Base-by-base conservation (phyloP, 116 monocot species). In the Papilionanthe hybrid region DNA sequence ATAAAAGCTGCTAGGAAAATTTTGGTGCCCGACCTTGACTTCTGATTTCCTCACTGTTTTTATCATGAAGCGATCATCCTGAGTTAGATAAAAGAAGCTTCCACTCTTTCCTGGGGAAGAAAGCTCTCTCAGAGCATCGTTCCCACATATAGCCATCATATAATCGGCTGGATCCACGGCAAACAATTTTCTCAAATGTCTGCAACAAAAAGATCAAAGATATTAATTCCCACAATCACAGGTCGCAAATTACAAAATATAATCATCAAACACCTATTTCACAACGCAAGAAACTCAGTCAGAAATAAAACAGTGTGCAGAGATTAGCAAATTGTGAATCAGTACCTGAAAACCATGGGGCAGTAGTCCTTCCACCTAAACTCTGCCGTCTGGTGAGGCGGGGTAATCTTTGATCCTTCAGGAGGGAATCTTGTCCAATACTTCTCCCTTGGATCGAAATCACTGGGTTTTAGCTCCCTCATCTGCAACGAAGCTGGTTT, bases 311-410 rank as follows among this genome's bases (percentile, higher is more conserved):
- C 32, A 11, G 0, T 11, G 19, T 5, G 9, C 5, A 58, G 19
- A 23, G 13, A 50, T 20, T 43, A 29, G 2, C 22, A 27, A 23
- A n/a, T 42, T 57, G 42, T 27, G 45, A 68, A 29, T 63, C 2
- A 13, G 17, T 80, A 93, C 97, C 97, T 91, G 84, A 97, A 97
- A 63, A 97, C 97, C 89, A 89, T 85, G 9, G 97, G 97, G 78
- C 94, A 97, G 74, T 97, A 97, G 56, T 97, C 97, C 84, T 97
- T 97, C 97, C 97, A 97, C 72, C 92, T 76, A 75, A 97, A 97
- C 85, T 97, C 97, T 0, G 74, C 83, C 2, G 97, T 88, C 49
- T 85, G 89, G 72, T 97, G 97, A 1, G 97, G 94, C 5, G 94
- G 97, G 42, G 97, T 97, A 50, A 82, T 81, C 89, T 97, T 97